phyloP scores from a whole-genome alignment of 2,329 filamentous ascomycete species.

The Camptophora hylomeconis region DNA sequence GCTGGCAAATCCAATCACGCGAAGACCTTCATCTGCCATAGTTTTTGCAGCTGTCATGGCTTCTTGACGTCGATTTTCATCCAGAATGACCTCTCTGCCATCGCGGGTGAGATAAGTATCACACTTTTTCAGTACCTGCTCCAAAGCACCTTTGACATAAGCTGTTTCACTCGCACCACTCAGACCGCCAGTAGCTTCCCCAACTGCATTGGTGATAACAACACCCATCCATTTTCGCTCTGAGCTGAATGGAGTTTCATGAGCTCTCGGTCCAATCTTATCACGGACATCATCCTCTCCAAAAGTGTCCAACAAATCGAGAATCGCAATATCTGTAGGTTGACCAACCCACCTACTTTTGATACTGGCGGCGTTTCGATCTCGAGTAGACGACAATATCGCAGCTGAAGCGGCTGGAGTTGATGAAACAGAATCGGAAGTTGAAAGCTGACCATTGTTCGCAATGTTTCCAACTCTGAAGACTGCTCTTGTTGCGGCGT shows the following conservation, averaged over 20 bases:
- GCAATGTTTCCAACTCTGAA: slow-evolving; percentile 90
- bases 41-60: slow-evolving; percentile 66
- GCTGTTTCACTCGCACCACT: slow-evolving; percentile 61
- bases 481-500: slow-evolving; percentile 64
- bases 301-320: slow-evolving; percentile 83
- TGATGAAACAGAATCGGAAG: slow-evolving; percentile 54
- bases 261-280: slow-evolving; percentile 65
- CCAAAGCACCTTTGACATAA: slow-evolving; percentile 91
- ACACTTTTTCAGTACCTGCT: slow-evolving; percentile 72
- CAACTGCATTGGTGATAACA: slow-evolving; percentile 47
- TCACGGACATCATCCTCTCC: slow-evolving; percentile 85
- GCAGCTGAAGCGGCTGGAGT: slow-evolving; percentile 61
- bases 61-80: slow-evolving; percentile 59
- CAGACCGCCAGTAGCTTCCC: slow-evolving; percentile 36
- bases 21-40: slow-evolving; percentile 79
- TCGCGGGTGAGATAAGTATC: slow-evolving; percentile 82
- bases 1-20: slow-evolving; percentile 88
- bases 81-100: slow-evolving; percentile 73
- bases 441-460: slow-evolving; percentile 77
- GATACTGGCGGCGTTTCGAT: slow-evolving; percentile 43
- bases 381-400: slow-evolving; percentile 72
- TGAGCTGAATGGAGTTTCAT: slow-evolving; percentile 90
- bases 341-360: slow-evolving; percentile 93
- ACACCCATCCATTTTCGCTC: slow-evolving; percentile 99
- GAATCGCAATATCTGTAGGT: slow-evolving; percentile 91